Evolutionary conservation across 768 basidiomycete genomes (phyloP), one percentile per base, ranked within the genome.

Genomic region (Suillus alpinus): DNA sequence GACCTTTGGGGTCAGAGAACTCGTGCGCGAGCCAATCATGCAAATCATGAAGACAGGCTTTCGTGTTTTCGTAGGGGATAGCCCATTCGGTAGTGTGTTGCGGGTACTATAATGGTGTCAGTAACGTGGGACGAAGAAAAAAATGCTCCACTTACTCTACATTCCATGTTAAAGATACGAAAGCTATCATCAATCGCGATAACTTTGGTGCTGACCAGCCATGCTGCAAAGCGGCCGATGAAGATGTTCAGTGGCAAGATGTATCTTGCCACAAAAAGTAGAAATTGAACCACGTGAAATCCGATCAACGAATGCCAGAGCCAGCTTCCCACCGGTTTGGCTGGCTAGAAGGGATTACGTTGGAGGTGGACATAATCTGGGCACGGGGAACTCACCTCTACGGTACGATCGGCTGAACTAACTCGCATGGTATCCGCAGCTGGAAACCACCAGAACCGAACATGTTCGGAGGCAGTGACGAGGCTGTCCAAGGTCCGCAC

Each of bases 81-180:
- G 93, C 92, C 88, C 94, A 96, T 75, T 99, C 97, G 12, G 92
- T 94, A 2, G 97, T 98, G 73, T 94, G 89, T 74, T 98, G 95
- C 1, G 86, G 87, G 74, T 89, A 93, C 94, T 95, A 69, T 53
- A 23, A 41, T 16, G 49, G 46, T 20, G 60, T 68, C 60, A 61
- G 55, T 41, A 59, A 61, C 51, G 56, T 59, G 26, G 57, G 36
- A 51, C 43, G 55, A 52, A 46, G 36, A 34, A 44, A 20, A n/a
- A 57, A 20, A n/a, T 13, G 46, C 9, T n/a, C 40, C 31, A 80
- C 92, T 68, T 73, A 94, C 92, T 76, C 92, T 82, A 76, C 92
- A 95, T 65, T 98, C 95, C 62, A 97, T 81, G 70, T 98, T 98
- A 78, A 97, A 95, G 61, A 98, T 86, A 37, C 83, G 82, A 68